Conservation (phyloP, 2,329 filamentous ascomycete genomes). For the Aspergillus nomiae region DNA sequence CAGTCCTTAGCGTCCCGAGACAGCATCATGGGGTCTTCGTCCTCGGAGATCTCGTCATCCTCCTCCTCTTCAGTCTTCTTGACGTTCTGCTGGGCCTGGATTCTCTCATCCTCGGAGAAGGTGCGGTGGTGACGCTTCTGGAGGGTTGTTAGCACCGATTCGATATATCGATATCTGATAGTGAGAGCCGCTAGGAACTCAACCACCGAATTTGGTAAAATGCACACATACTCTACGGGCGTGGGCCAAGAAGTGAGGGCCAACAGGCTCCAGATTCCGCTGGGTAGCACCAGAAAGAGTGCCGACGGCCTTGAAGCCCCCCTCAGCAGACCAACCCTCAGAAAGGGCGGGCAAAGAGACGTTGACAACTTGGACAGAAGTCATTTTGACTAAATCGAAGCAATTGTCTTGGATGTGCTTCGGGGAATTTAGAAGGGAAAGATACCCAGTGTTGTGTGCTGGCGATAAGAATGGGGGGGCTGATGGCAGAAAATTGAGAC, state of each 20-base stretch:
- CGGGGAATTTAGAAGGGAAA: background rate
- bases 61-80: slow-evolving; percentile 95
- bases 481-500: slow-evolving; percentile 11
- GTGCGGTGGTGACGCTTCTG: slow-evolving; percentile 88
- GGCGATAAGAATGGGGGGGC: slow-evolving; percentile 9
- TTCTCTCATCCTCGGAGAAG: slow-evolving; percentile 97
- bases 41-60: slow-evolving; percentile 86
- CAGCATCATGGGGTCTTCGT: slow-evolving; percentile 90
- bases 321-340: slow-evolving; percentile 76
- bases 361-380: slow-evolving; percentile 53
- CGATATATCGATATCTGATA: background rate
- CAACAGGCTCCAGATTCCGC: slow-evolving; percentile 92
- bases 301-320: slow-evolving; percentile 86
- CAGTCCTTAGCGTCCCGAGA: slow-evolving; percentile 96
- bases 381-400: slow-evolving; percentile 55
- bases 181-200: background rate
- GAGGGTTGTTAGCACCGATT: slow-evolving; percentile 22
- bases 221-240: slow-evolving; percentile 73
- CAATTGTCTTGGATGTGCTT: slow-evolving; percentile 1
- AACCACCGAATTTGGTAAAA: background rate
- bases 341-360: slow-evolving; percentile 70
- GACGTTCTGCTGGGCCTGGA: slow-evolving; percentile 90
- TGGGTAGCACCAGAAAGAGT: slow-evolving; percentile 75
- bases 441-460: slow-evolving; percentile 16
- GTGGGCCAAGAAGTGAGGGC: slow-evolving; percentile 96